Base-by-base conservation (phyloP, 192 early-diverging fungal species). In the Coemansia sp. region DNA sequence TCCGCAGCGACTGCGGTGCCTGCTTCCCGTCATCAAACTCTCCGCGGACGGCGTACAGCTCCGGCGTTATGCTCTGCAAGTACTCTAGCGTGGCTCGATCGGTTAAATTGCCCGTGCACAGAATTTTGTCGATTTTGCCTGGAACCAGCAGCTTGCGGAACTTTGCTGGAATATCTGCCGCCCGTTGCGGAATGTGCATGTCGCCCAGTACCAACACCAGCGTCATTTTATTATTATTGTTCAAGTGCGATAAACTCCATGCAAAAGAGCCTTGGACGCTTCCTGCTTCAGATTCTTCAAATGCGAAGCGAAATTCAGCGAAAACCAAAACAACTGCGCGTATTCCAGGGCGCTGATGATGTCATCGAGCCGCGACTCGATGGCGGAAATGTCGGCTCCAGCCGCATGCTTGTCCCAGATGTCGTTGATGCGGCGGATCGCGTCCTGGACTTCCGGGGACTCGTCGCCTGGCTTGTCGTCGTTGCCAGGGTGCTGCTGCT, bases 71-170 rank as follows among this genome's bases (percentile, higher is more conserved):
- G 30, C 87, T 87, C 51, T 88, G 81, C 57, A 98, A 80, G 66
- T 92, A 97, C 48, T 95, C 92, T 63, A 87, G 84, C 0, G 88
- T 91, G 23, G 91, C 92, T 44, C 84, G 82, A 69, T 90, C 87
- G 37, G 79, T 85, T 1, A 92, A 69, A 68, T 97, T 97, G 30
- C 96, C 96, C 5, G 93, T 96, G 64, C 86, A 90, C 40, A 98
- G 82, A 62, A 97, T 93, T 65, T 90, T 87, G 67, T 96, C 90
- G 57, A 98, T 98, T 69, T 98, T 98, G 37, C 96, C 96, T 7
- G 92, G 90, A 5, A 90, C 90, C 53, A 97, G 81, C 26, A 98
- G 81, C 67, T 90, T 93, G 68, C 89, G 91, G 79, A 98, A 96
- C 69, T 94, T 94, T 38, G 82, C 71, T 0, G 96, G 94, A 38